phyloP scores from a whole-genome alignment of 2,329 filamentous ascomycete genomes.

The Lecanicillium sp. region DNA sequence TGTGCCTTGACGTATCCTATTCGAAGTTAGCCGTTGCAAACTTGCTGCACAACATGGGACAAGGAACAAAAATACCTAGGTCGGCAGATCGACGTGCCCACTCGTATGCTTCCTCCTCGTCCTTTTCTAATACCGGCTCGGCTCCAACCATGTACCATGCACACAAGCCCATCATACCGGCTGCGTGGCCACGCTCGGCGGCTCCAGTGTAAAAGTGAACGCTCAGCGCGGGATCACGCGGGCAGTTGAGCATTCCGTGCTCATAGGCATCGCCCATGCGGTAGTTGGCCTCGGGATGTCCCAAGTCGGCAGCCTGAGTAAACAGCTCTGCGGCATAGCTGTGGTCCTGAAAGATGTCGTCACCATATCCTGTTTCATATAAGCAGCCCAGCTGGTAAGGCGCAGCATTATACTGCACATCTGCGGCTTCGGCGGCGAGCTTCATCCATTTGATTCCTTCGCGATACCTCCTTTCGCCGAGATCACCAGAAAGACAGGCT shows the following conservation, averaged over 20 bases:
- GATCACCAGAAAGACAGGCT: slow-evolving; percentile 81
- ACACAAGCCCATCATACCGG: slow-evolving; percentile 96
- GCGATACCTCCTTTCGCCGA: slow-evolving; percentile 78
- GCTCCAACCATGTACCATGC: slow-evolving; percentile 98
- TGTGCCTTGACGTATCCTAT: slow-evolving; percentile 66
- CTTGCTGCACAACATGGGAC: neutral
- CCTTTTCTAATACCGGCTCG: slow-evolving; percentile 83
- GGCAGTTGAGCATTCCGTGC: slow-evolving; percentile 79
- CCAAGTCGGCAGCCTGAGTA: slow-evolving; percentile 87
- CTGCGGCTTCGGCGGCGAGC: slow-evolving; percentile 80
- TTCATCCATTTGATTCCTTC: slow-evolving; percentile 97
- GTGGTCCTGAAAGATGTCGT: slow-evolving; percentile 87
- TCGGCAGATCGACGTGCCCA: slow-evolving; percentile 88
- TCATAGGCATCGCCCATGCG: slow-evolving; percentile 96
- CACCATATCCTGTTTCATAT: slow-evolving; percentile 88
- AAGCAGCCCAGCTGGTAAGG: slow-evolving; percentile 84
- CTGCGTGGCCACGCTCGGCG: slow-evolving; percentile 72
- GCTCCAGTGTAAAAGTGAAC: slow-evolving; percentile 97
- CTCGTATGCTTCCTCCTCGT: slow-evolving; percentile 92
- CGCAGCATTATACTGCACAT: slow-evolving; percentile 83
- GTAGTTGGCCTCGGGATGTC: slow-evolving; percentile 77
- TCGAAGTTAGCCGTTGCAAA: slow-evolving; percentile 1
- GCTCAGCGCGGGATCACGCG: slow-evolving; percentile 82
- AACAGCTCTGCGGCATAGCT: slow-evolving; percentile 88
- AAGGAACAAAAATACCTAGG: slow-evolving; percentile 52